Percentiles rank a stretch among this genome's conserved stretches.
Conservation (phyloP, 805 yeast species). For the Saturnispora diversa region DNA sequence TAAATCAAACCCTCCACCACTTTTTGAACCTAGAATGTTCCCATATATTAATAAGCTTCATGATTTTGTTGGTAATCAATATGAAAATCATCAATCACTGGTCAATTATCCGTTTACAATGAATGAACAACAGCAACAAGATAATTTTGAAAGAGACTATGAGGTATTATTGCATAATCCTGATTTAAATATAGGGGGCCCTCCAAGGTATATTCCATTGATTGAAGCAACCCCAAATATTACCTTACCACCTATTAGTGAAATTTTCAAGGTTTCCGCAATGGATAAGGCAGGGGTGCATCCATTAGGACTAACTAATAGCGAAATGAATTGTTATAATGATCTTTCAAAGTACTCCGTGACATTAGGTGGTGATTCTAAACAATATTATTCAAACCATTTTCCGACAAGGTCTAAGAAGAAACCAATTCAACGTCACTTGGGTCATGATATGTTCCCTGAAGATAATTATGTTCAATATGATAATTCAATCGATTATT, state of each 20-base stretch:
- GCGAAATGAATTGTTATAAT: conserved; percentile 10
- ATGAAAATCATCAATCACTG: conserved; percentile 20
- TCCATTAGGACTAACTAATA: conserved; percentile 15
- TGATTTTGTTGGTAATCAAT: conserved; percentile 22
- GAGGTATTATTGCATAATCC: conserved; percentile 41
- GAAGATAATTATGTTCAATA: conserved; percentile 1
- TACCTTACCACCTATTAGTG: conserved; percentile 20
- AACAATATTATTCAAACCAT: conserved; percentile 5
- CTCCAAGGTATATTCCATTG: conserved; percentile 4
- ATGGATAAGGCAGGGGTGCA: conserved; percentile 18
- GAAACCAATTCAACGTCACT: not conserved
- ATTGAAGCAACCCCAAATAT: conserved; percentile 11
- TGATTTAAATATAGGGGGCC: conserved; percentile 31
- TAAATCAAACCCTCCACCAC: conserved; percentile 2
- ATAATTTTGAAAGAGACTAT: conserved; percentile 43
- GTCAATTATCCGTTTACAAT: conserved; percentile 46
- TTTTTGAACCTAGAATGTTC: conserved; percentile 8
- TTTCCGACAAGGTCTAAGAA: conserved; percentile 3
- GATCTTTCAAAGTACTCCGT: conserved; percentile 9
- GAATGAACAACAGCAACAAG: conserved; percentile 42
- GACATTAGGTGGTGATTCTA: conserved; percentile 10
- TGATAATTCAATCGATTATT: conserved; percentile 2
- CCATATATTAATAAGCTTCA: conserved; percentile 19
- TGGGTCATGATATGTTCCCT: not conserved
- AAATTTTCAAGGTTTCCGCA: conserved; percentile 13